Evolutionary conservation across 805 yeast genomes (phyloP).

Genomic region (Candida anglica): DNA sequence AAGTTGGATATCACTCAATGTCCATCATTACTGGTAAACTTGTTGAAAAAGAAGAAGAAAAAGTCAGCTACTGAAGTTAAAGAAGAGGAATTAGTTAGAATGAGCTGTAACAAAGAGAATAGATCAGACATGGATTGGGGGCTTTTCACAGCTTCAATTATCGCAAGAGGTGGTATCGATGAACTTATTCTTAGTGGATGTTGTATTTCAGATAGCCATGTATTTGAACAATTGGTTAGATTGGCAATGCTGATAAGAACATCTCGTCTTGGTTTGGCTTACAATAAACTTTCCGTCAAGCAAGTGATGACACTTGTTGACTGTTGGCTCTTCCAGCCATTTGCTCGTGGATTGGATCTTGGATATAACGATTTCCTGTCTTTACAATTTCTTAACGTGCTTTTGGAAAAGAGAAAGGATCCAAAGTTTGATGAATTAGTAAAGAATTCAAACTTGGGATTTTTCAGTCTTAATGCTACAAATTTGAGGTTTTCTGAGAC

Average conservation of each 20-base stretch:
- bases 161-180: conserved; percentile 67
- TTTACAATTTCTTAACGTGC: conserved; percentile 26
- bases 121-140: conserved; percentile 84
- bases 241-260: conserved; percentile 56
- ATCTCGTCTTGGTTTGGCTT: conserved; percentile 70
- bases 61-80: conserved; percentile 15
- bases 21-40: conserved; percentile 43
- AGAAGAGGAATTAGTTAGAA: conserved; percentile 29
- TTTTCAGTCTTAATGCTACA: conserved; percentile 65
- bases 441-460: conserved; percentile 24
- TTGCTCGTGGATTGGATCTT: conserved; percentile 69
- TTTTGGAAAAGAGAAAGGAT: conserved; percentile 24
- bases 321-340: conserved; percentile 50
- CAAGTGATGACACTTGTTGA: conserved; percentile 53
- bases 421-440: conserved; percentile 16
- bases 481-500: conserved; percentile 46
- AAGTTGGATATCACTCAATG: conserved; percentile 72
- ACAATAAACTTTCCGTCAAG: conserved; percentile 57
- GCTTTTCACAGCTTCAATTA: conserved; percentile 64
- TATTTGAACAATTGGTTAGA: conserved; percentile 52
- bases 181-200: conserved; percentile 79
- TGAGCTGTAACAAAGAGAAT: conserved; percentile 47
- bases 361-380: conserved; percentile 73
- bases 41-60: conserved; percentile 34
- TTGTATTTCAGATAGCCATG: conserved; percentile 51